phyloP scores from a whole-genome alignment of 176 grass and related monocot species.

The Oryza longistaminata region DNA sequence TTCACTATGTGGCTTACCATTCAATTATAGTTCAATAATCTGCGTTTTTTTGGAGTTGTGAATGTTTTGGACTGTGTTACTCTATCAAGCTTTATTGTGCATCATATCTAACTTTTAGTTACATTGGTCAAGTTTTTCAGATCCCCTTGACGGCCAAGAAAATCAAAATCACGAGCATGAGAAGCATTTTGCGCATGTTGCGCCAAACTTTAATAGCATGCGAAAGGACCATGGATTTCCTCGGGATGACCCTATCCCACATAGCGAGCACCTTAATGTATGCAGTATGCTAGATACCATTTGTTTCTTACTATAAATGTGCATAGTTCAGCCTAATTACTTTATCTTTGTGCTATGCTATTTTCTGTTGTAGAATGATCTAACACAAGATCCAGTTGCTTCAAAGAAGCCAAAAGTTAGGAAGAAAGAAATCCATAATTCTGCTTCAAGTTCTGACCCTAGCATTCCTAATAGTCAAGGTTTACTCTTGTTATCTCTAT shows the following conservation, averaged over 20 bases:
- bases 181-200: slow-evolving; percentile 54
- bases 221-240: slow-evolving; percentile 52
- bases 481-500: slow-evolving; percentile 38
- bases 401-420: slow-evolving; percentile 91
- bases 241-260: slow-evolving; percentile 47
- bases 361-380: slow-evolving; percentile 59
- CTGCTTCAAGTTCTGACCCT: slow-evolving; percentile 56
- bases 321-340: slow-evolving; percentile 26
- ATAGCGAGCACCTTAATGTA: slow-evolving; percentile 59
- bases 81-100: slow-evolving; percentile 21
- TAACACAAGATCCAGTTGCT: slow-evolving; percentile 49
- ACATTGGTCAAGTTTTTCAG: slow-evolving; percentile 87
- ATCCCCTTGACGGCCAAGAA: slow-evolving; percentile 53
- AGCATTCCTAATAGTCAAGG: slow-evolving; percentile 70
- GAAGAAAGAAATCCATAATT: slow-evolving; percentile 64
- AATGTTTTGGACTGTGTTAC: neutral
- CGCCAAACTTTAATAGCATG: slow-evolving; percentile 41
- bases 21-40: slow-evolving; percentile 6
- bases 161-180: slow-evolving; percentile 54
- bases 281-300: slow-evolving; percentile 60
- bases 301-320: slow-evolving; percentile 41
- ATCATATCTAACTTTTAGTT: slow-evolving; percentile 49
- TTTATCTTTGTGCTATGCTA: slow-evolving; percentile 35
- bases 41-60: neutral
- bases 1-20: neutral